Conservation (phyloP, 192 early-diverging fungal species). For the Anaeromyces robustus region DNA sequence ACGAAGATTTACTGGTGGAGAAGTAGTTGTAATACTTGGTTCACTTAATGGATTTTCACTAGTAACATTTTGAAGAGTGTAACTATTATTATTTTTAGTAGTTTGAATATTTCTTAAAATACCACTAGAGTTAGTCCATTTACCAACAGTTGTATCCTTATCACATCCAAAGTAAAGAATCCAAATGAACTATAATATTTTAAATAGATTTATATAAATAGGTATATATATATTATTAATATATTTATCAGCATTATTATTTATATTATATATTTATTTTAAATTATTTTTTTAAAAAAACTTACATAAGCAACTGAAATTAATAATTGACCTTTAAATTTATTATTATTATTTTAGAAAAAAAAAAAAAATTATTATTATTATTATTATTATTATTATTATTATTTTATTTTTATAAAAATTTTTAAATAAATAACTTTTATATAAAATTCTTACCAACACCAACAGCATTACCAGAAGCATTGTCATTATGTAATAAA, state of each 20-base stretch:
- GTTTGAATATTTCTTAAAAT: neutral
- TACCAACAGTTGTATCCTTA: neutral
- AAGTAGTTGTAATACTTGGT: neutral
- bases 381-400: too few relatives aligned
- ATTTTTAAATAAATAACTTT: too few relatives aligned
- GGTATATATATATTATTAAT: neutral
- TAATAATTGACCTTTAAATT: neutral
- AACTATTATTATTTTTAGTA: neutral
- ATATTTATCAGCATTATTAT: neutral
- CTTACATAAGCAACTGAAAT: neutral
- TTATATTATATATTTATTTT: neutral
- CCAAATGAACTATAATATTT: neutral
- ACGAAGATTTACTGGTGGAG: neutral
- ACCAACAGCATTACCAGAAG: neutral
- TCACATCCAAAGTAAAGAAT: neutral
- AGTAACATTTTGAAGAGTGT: neutral
- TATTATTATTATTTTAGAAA: too few relatives aligned
- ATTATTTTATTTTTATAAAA: too few relatives aligned
- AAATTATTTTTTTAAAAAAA: too few relatives aligned
- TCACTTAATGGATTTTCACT: neutral
- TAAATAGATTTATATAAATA: too few relatives aligned
- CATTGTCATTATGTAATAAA: neutral
- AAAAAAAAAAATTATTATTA: too few relatives aligned
- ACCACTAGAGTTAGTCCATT: neutral
- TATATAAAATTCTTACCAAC: neutral